Evolutionary conservation across 2,329 filamentous ascomycete genomes (phyloP).

Genomic region (Trichoderma pleuroti): DNA sequence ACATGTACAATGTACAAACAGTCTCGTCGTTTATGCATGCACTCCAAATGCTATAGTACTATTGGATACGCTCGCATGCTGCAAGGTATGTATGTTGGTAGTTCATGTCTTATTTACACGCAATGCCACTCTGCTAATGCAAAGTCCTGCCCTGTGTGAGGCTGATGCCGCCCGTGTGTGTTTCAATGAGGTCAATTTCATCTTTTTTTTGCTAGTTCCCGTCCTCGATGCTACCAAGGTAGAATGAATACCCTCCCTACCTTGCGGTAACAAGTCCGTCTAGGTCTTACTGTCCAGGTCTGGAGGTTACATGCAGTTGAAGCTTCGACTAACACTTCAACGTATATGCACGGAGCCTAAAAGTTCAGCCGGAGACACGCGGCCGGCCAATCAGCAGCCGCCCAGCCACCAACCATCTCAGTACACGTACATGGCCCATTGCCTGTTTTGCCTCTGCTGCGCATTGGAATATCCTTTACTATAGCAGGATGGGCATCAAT

Average conservation of each 20-base stretch:
- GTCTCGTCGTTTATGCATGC: neutral
- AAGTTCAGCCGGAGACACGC: neutral
- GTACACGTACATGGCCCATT: too few species aligned
- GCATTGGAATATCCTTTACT: neutral
- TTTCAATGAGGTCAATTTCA: slow-evolving; percentile 8
- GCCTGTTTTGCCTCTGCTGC: neutral
- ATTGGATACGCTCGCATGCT: neutral
- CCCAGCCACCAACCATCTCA: neutral
- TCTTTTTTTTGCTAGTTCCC: neutral
- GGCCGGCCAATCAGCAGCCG: neutral
- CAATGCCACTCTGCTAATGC: slow-evolving; percentile 9
- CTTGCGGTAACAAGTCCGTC: neutral
- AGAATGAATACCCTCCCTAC: neutral
- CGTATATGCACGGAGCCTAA: slow-evolving; percentile 3
- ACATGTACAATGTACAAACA: neutral
- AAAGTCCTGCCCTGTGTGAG: neutral
- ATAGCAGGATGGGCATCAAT: neutral
- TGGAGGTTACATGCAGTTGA: neutral
- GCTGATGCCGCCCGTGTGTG: neutral
- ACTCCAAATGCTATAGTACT: neutral
- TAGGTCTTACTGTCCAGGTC: neutral
- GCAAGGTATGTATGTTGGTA: neutral
- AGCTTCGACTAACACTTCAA: neutral
- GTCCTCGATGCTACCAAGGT: neutral
- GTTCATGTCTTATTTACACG: neutral